Base-by-base conservation (phyloP, 148 eudicot species). In the Nepenthes gracilis region DNA sequence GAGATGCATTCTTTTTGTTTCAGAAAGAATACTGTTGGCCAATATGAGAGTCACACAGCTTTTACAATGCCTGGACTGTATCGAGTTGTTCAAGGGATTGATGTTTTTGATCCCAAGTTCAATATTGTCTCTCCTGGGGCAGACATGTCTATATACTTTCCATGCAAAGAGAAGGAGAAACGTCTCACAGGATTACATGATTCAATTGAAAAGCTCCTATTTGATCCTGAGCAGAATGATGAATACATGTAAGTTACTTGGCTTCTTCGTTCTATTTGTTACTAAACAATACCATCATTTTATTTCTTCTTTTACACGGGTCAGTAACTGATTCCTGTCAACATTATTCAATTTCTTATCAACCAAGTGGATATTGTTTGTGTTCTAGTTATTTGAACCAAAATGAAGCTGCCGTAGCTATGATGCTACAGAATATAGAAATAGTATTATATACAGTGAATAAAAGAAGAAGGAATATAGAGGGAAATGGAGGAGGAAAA, bases 101-200 rank as follows among this genome's bases (percentile, higher is more conserved):
- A 94, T 72, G 99, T 94, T 57, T 94, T 89, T 66, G 97, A 94
- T 77, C 92, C 99, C 23, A 94, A 94, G 80, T 94, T 94, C 73
- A 94, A 89, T 73, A 94, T 94, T 33, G 99, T 94, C 53, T 94
- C 99, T 23, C 99, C 99, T 10, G 99, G 97, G 64, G 90, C 97
- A 64, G 97, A 89, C 67, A 80, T 83, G 84, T 5, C 64, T 43
- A 94, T 94, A 55, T 94, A 94, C 70, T 94, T 94, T 60, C 82
- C 97, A 2, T 85, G 80, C 64, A 61, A 76, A 1, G 92, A 89
- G 54, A 65, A 81, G 74, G 92, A 81, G 14, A 84, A 74, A 34
- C 78, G 99, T 55, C 89, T 94, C 36, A 81, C 85, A 11, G 52
- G 92, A 53, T 75, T 89, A 45, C 99, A 94, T 71, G 71, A 59